Base-by-base conservation (phyloP, 306 rosid genomes). In the Dryas alaskensis region DNA sequence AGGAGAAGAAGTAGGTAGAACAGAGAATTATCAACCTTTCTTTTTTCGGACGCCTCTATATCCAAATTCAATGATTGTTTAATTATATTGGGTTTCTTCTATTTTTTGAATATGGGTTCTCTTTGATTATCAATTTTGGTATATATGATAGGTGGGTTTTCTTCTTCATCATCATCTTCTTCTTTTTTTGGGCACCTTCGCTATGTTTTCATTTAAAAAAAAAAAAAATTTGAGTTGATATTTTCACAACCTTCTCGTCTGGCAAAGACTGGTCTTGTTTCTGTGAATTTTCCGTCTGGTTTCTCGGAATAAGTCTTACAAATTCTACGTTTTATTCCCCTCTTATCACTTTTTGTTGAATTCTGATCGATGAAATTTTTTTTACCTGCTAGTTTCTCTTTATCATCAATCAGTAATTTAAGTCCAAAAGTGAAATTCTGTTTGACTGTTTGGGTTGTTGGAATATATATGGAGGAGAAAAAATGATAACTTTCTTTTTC, bases 1-100 rank as follows among this genome's bases (percentile, higher is more conserved):
- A 82, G 89, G 85, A 50, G 14, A 60, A 74, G 47, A 3, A 11
- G 4, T 81, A 87, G 95, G 95, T 88, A 81, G 70, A 73, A 73
- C 54, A 7, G 22, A 43, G 43, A 27, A 57, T 44, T 3, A 43
- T 43, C 74, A 42, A 43, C 6, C 60, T 54, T 54, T 6, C 0
- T 2, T 45, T 42, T 54, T 42, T 60, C 37, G 2, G 37, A 60
- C 44, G 4, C 44, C 39, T 39, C 37, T 31, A 31, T 31, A 3
- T 39, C 27, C 16, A 7, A 70, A 27, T 10, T 70, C 75, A 44
- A 37, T 13, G 16, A 45, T 70, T 57, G 53, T 57, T 57, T 22
- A 8, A 4, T 59, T 70, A 1, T 45, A 8, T 25, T 59, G 47
- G 67, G 17, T 72, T 59, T 70, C 9, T 6, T 72, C 27, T 9